These are phyloP conservation scores for Globisporangium orthogonon DNA, from an alignment of 352 stramenopile genomes.

Conservation along the genomic window DNA sequence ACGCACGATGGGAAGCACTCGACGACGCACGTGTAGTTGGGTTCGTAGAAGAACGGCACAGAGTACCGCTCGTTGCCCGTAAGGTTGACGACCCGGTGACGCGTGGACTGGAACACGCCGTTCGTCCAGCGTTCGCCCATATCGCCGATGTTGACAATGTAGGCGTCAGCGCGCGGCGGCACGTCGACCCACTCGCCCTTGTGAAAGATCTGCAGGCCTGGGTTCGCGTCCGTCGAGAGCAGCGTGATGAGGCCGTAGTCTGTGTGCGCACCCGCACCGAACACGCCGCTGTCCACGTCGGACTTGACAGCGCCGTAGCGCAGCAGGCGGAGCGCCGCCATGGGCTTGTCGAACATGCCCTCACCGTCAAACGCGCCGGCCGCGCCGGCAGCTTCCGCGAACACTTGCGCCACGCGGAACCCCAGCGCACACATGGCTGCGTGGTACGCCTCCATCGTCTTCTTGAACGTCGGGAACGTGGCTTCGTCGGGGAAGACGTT, in stretches of 20 bases:
- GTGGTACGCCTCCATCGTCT: constrained; percentile 47
- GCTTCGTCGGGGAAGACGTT: constrained; percentile 51
- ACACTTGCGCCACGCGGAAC: constrained; percentile 46
- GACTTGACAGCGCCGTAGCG: constrained; percentile 69
- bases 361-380: constrained; percentile 35
- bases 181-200: constrained; percentile 53
- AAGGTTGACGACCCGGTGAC: constrained; percentile 59
- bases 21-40: constrained; percentile 61
- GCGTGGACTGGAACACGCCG: constrained; percentile 53
- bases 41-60: constrained; percentile 78
- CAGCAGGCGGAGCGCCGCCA: constrained; percentile 73
- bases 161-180: constrained; percentile 41
- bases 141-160: constrained; percentile 72
- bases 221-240: constrained; percentile 50
- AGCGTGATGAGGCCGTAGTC: constrained; percentile 71
- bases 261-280: constrained; percentile 71
- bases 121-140: constrained; percentile 77
- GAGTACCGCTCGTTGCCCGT: constrained; percentile 60
- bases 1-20: constrained; percentile 58
- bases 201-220: constrained; percentile 55
- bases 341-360: constrained; percentile 70
- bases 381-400: constrained; percentile 46
- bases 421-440: constrained; percentile 38
- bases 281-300: constrained; percentile 47
- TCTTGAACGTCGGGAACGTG: constrained; percentile 39